These are phyloP conservation scores for Clarireedia paspali DNA, from an alignment of 2,329 filamentous ascomycete genomes.

Conservation along the genomic window DNA sequence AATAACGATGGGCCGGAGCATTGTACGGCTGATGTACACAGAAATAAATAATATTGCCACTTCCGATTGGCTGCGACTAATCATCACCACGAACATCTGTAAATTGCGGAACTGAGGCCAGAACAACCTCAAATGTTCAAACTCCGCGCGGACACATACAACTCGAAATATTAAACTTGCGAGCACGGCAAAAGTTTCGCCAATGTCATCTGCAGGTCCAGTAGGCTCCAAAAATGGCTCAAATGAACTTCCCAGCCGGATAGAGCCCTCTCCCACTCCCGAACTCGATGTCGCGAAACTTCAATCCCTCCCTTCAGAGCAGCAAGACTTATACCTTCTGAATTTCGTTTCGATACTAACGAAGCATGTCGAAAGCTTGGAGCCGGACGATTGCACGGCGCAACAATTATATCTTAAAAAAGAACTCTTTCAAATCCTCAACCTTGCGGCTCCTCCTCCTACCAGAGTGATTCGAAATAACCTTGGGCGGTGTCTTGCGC, in stretches of 20 bases:
- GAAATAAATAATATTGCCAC: conserved; percentile 6
- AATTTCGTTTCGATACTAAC: conserved; percentile 79
- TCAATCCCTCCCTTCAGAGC: conserved; percentile 80
- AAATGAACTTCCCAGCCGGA: conserved; percentile 28
- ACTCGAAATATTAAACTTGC: conserved; percentile 3
- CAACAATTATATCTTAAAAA: conserved; percentile 91
- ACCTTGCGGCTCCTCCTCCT: conserved; percentile 69
- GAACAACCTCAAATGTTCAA: conserved; percentile 5
- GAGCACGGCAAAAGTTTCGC: conserved; percentile 12
- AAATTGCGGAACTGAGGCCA: conserved; percentile 6
- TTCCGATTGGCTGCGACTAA: conserved; percentile 7
- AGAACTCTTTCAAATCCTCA: conserved; percentile 89
- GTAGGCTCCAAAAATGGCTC: conserved; percentile 28
- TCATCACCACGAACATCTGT: conserved; percentile 3
- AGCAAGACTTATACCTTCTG: conserved; percentile 90
- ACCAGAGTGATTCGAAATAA: conserved; percentile 87
- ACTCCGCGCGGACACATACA: neutral
- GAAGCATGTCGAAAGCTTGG: conserved; percentile 68
- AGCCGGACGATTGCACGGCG: conserved; percentile 71
- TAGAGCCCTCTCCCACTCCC: conserved; percentile 44
- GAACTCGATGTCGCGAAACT: conserved; percentile 89
- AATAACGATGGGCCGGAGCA: too few species aligned
- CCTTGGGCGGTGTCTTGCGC: conserved; percentile 73
- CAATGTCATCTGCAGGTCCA: conserved; percentile 28
- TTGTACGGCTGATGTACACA: neutral